Base-by-base conservation (phyloP, 192 early-diverging fungal genomes). In the Jimgerdemannia lactiflua region DNA sequence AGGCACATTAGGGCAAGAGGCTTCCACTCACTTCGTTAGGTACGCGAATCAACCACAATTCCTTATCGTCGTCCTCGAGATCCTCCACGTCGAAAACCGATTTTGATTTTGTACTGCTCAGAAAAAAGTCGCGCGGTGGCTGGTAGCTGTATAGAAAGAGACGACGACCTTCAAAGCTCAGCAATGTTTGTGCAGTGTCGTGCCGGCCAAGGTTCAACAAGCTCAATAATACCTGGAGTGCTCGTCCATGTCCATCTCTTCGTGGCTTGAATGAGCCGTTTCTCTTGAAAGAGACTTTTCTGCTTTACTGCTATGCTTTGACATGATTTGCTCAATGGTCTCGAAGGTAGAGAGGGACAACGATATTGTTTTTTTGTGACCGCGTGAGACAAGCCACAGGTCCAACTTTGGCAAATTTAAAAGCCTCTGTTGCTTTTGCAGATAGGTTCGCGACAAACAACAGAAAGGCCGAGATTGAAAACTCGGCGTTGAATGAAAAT, bases 11-110 rank as follows among this genome's bases (percentile, higher is more conserved):
- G 29, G 29, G 29, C 29, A 29, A 29, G 29, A 29, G 29, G 29
- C 29, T 29, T 29, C 29, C 29, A 29, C 72, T 71, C 67, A 83
- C 81, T 49, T 75, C 74, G 4, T 74, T 69, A 10, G 81, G 81
- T 66, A 83, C 66, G 14, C 81, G 78, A 59, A 83, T 79, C 41
- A 83, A 40, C 77, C 77, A 83, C 29, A 79, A 41, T 67, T 83
- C 81, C 59, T 79, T 79, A 43, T 79, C 81, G 67, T 83, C 81
- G 65, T 77, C 73, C 4, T 40, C 11, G 19, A 81, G 39, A 39
- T 66, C 40, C 42, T 81, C 76, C 4, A 70, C 54, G 39, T 81
- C 80, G 64, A 77, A 81, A 4, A 19, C 18, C 19, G 76, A 66
- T 0, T 71, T 3, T 39, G 14, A 59, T 6, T 59, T 14, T 59